Conservation (phyloP, 192 early-diverging fungal species). For the Linnemannia exigua region DNA sequence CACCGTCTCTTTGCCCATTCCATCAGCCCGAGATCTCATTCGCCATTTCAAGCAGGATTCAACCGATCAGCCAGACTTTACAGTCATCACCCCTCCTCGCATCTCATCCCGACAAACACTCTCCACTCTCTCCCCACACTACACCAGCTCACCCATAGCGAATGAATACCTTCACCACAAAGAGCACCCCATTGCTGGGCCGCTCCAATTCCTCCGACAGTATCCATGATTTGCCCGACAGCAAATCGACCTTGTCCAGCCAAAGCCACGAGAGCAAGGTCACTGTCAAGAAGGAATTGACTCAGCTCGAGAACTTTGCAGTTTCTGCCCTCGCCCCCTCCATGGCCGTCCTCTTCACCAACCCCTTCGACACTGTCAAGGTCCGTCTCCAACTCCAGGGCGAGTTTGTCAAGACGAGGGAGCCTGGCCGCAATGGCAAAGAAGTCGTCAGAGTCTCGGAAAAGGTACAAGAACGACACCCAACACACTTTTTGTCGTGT, state of each 20-base stretch:
- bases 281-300: slow-evolving; percentile 38
- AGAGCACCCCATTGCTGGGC: slow-evolving; percentile 51
- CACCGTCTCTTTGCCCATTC: too few relatives aligned
- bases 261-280: not conserved
- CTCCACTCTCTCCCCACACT: not conserved
- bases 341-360: slow-evolving; percentile 80
- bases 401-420: slow-evolving; percentile 61
- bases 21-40: too few relatives aligned
- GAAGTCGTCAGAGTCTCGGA: slow-evolving; percentile 57
- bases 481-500: too few relatives aligned
- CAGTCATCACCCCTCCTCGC: not conserved
- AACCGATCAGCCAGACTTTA: not conserved
- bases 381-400: slow-evolving; percentile 79
- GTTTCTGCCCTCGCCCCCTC: slow-evolving; percentile 75
- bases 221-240: slow-evolving; percentile 17
- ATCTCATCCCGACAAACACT: not conserved
- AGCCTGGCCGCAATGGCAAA: slow-evolving; percentile 50
- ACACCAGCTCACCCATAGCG: not conserved
- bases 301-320: slow-evolving; percentile 71
- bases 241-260: not conserved
- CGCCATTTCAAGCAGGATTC: not conserved
- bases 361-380: slow-evolving; percentile 86
- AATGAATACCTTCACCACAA: slow-evolving; percentile 58
- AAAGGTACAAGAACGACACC: slow-evolving; percentile 42
- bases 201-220: slow-evolving; percentile 29